Conservation (phyloP, 495 filamentous ascomycete genomes). For the Parmelia sp. region DNA sequence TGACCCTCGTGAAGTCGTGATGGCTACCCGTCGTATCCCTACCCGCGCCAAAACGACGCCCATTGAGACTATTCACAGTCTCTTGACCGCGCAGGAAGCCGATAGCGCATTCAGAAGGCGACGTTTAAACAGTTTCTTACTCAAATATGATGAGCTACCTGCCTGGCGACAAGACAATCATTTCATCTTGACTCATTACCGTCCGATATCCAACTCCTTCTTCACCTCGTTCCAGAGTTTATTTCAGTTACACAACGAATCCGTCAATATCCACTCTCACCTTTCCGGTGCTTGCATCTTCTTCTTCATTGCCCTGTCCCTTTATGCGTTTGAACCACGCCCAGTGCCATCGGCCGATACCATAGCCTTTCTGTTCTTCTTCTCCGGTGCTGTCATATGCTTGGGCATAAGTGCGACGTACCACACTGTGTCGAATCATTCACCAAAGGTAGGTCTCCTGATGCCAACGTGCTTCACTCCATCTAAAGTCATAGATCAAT, state of each 20-base stretch:
- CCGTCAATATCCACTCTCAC: slow-evolving; percentile 92
- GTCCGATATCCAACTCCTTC: slow-evolving; percentile 62
- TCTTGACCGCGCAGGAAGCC: slow-evolving; percentile 21
- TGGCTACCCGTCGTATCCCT: slow-evolving; percentile 14
- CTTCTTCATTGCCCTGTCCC: slow-evolving; percentile 30
- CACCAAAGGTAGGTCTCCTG: slow-evolving; percentile 27
- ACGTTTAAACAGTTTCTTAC: slow-evolving; percentile 24
- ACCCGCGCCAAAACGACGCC: slow-evolving; percentile 20
- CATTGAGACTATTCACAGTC: slow-evolving; percentile 18
- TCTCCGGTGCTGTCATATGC: slow-evolving; percentile 46
- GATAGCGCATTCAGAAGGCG: slow-evolving; percentile 10
- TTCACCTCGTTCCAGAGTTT: slow-evolving; percentile 56
- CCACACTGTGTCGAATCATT: slow-evolving; percentile 48
- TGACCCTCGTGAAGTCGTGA: neutral
- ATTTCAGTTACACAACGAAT: slow-evolving; percentile 82
- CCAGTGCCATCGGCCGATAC: slow-evolving; percentile 26
- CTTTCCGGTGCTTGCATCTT: slow-evolving; percentile 57
- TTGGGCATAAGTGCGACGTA: slow-evolving; percentile 29
- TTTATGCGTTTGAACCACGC: slow-evolving; percentile 18
- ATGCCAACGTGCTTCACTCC: neutral
- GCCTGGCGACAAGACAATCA: slow-evolving; percentile 72
- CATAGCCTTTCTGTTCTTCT: slow-evolving; percentile 39
- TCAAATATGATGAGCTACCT: slow-evolving; percentile 60
- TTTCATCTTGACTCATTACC: slow-evolving; percentile 66
- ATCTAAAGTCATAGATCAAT: neutral